Base-by-base conservation (phyloP, 768 basidiomycete genomes). In the Pleurotus giganteus region DNA sequence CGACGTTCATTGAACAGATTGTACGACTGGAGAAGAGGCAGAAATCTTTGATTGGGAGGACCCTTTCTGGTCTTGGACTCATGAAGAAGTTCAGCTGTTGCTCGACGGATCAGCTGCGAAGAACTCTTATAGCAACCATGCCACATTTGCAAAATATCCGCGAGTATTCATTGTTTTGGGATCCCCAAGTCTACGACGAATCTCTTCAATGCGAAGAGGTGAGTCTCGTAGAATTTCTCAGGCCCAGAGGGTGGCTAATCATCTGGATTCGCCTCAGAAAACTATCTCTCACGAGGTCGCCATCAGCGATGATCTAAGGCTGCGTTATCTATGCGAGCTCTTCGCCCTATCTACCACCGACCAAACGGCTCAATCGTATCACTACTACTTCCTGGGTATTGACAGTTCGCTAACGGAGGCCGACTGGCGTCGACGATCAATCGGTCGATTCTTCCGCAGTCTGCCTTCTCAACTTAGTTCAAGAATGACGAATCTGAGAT, bases 91-190 rank as follows among this genome's bases (percentile, higher is more conserved):
- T 21, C 17, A 19, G 26, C 49, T 26, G 12, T 19, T 41, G 39
- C n/a, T 41, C 39, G 19, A 45, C 27, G 23, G 26, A 37, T 15
- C 29, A 36, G 21, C 2, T 26, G 12, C 31, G 37, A 23, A 15
- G 34, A 9, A 37, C 19, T 23, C 49, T 51, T 37, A 13, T n/a
- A 34, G 34, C 49, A 17, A 51, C 12, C 7, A 5, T 51, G 17
- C 49, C 49, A 21, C 49, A 37, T 51, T 8, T 51, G 15, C 31
- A 51, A 11, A 51, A 51, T 34, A 39, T 51, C 15, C 31, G 49
- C 9, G 49, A 51, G 13, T 39, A 51, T 24, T 27, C 49, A 0
- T 12, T 51, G 11, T 51, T 23, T 24, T 51, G 49, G 49, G 49
- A 51, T 37, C 49, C 49, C 2, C 31, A 51, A 36, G 21, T 37